phyloP scores from a whole-genome alignment of 148 eudicot genomes.

The Diospyros kaki region DNA sequence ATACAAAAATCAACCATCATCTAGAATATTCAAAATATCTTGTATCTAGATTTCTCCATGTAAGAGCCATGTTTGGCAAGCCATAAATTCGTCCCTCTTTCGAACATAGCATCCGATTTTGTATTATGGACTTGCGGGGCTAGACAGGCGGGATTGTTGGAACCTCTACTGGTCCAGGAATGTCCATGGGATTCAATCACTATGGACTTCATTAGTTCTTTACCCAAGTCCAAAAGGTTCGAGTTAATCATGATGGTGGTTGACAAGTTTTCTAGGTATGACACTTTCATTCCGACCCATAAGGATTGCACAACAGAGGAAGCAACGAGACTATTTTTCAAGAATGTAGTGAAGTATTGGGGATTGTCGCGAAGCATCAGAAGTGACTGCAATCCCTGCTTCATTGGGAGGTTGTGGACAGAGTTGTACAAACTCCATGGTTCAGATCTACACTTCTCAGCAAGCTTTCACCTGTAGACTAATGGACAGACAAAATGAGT shows the following conservation, averaged over 20 bases:
- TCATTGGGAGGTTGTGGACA: slow-evolving; percentile 1
- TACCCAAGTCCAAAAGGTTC: slow-evolving; percentile 4
- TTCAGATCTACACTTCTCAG: neutral
- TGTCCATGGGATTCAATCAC: neutral
- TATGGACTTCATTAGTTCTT: slow-evolving; percentile 6
- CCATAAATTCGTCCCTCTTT: too few relatives aligned
- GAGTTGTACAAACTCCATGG: neutral
- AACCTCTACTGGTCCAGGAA: neutral
- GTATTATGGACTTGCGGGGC: too few relatives aligned
- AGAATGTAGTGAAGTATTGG: too few relatives aligned
- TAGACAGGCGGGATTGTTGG: neutral
- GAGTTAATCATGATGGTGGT: neutral
- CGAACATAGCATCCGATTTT: too few relatives aligned
- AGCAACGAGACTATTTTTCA: neutral
- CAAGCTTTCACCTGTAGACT: neutral
- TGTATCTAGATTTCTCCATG: too few relatives aligned
- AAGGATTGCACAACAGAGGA: neutral
- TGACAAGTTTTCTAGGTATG: neutral
- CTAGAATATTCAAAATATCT: too few relatives aligned
- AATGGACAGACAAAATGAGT: neutral
- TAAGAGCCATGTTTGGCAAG: too few relatives aligned
- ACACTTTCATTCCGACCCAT: neutral
- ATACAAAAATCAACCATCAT: too few relatives aligned
- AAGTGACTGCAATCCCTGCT: slow-evolving; percentile 1
- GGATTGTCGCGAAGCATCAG: neutral